A percentile compares a stretch with the other conserved stretches of the same genome.
phyloP scores from a whole-genome alignment of 2,329 filamentous ascomycete species.

The Colletotrichum sp. region DNA sequence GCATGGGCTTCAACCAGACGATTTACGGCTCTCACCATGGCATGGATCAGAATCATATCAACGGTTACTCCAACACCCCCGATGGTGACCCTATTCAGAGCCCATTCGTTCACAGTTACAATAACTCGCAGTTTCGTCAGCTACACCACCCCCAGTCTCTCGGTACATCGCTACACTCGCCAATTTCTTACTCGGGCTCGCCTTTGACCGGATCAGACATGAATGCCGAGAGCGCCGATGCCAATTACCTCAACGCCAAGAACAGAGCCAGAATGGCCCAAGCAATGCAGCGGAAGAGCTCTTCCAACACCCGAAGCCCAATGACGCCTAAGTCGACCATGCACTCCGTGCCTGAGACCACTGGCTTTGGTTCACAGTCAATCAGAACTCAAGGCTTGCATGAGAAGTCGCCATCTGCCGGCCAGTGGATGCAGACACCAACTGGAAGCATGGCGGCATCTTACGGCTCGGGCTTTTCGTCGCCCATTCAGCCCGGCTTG shows the following conservation, averaged over 20 bases:
- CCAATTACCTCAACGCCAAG: constrained; percentile 63
- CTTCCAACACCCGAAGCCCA: constrained; percentile 78
- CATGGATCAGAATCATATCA: constrained; percentile 72
- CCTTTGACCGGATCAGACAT: constrained; percentile 55
- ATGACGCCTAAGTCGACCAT: constrained; percentile 88
- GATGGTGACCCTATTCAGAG: constrained; percentile 93
- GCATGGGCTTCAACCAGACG: constrained; percentile 62
- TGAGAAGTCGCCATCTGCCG: constrained; percentile 78
- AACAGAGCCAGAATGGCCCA: constrained; percentile 64
- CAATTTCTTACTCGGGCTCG: constrained; percentile 55
- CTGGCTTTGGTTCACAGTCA: constrained; percentile 77
- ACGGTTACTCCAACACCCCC: constrained; percentile 88
- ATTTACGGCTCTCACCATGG: constrained; percentile 62
- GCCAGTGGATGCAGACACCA: constrained; percentile 88
- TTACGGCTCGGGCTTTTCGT: constrained; percentile 87
- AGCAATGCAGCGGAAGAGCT: constrained; percentile 74
- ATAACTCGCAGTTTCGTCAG: constrained; percentile 76
- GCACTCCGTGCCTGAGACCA: constrained; percentile 74
- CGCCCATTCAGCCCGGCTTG: constrained; percentile 73
- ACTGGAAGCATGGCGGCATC: constrained; percentile 81
- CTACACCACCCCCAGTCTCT: constrained; percentile 66
- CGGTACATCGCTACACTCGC: constrained; percentile 58
- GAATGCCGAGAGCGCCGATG: constrained; percentile 52
- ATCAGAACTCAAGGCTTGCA: constrained; percentile 75
- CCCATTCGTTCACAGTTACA: constrained; percentile 82